phyloP scores from a whole-genome alignment of 2,329 filamentous ascomycete genomes.

The Trichoderma sp. region DNA sequence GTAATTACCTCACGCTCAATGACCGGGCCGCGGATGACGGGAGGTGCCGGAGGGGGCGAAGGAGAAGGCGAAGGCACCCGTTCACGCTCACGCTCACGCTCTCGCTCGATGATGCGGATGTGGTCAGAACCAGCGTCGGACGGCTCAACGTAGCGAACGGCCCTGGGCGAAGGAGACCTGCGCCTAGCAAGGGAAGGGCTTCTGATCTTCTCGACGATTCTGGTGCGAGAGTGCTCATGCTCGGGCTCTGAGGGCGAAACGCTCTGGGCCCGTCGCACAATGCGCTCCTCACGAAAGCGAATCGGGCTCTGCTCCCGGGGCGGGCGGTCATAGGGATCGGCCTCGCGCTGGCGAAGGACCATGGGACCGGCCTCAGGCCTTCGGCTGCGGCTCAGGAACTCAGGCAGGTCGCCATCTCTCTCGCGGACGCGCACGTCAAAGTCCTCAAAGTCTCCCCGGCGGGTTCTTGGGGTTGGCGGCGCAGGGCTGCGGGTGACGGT shows the following conservation, averaged over 20 bases:
- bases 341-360: conserved; percentile 53
- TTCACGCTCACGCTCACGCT: conserved; percentile 44
- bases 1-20: conserved; percentile 89
- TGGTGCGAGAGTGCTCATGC: conserved; percentile 36
- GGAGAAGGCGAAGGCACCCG: conserved; percentile 46
- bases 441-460: conserved; percentile 33
- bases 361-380: conserved; percentile 49
- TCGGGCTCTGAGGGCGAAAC: conserved; percentile 38
- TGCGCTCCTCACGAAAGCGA: conserved; percentile 42
- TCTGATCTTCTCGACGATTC: conserved; percentile 37
- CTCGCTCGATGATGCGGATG: conserved; percentile 50
- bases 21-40: conserved; percentile 69
- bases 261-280: conserved; percentile 44
- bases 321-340: conserved; percentile 51
- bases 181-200: conserved; percentile 30
- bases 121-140: conserved; percentile 40
- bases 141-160: conserved; percentile 42
- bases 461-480: conserved; percentile 26
- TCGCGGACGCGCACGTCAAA: conserved; percentile 44
- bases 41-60: conserved; percentile 57
- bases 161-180: conserved; percentile 38
- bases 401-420: conserved; percentile 39
- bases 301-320: conserved; percentile 44
- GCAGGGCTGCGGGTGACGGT: conserved; percentile 28
- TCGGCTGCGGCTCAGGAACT: conserved; percentile 50